Base-by-base conservation (phyloP, 1,284 basidiomycete genomes). In the Boletellus dicymbophilus region DNA sequence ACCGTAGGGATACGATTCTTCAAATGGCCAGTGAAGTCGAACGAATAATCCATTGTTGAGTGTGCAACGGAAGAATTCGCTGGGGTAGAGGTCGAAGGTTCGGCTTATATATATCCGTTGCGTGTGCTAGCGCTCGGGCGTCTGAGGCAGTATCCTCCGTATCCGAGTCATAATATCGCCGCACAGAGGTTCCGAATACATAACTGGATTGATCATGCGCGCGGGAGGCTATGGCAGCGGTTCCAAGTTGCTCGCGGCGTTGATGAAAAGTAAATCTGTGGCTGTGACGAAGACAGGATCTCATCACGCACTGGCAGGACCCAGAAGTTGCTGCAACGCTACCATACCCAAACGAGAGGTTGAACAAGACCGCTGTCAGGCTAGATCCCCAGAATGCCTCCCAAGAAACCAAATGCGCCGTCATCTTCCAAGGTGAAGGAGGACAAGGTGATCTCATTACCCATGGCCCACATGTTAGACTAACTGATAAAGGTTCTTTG, bases 391-490 rank as follows among this genome's bases (percentile, higher is more conserved):
- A 30, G 30, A 46, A 90, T 90, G 88, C 84, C 88, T 39, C 88
- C 88, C 27, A 90, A 90, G 72, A 82, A 85, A 58, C 75, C 79
- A 56, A 70, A 73, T 56, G 68, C 68, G 25, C 58, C 75, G 30
- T 74, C 78, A 18, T 76, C 77, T 54, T 78, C 79, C 51, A 90
- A 88, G 69, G 76, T 81, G 59, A 84, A 85, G 67, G 84, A 86
- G 2, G 88, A 90, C 73, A 88, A 90, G 84, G 88, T 86, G 62
- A 68, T 64, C 56, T 52, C 27, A 49, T 59, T 37, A 25, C 33
- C 52, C 51, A 37, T 43, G 43, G 47, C 39, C 51, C 48, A 36
- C 44, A 49, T 49, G 53, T 62, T 58, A 48, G 59, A 49, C 60
- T 61, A 59, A 62, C 62, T 66, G 58, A 71, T 61, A 61, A 67